Evolutionary conservation across 2,329 filamentous ascomycete species (phyloP).

Genomic region (Sporothrix inflata): DNA sequence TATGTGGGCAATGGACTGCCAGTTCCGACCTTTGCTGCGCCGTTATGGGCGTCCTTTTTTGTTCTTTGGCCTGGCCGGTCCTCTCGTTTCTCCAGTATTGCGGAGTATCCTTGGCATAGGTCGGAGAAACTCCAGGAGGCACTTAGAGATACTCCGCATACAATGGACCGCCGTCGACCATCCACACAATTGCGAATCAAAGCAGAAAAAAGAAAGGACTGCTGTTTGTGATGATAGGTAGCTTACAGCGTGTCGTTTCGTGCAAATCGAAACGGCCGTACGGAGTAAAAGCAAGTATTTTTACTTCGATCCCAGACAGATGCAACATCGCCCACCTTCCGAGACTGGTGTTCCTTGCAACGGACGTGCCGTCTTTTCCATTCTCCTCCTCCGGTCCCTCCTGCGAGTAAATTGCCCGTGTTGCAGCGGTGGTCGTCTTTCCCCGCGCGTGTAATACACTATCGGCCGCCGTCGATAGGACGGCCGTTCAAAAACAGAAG

Average conservation of each 20-base stretch:
- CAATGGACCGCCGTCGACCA: neutral
- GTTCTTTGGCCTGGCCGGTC: neutral
- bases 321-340: neutral
- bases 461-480: neutral
- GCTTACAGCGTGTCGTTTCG: neutral
- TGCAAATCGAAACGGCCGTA: neutral
- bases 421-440: neutral
- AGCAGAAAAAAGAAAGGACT: neutral
- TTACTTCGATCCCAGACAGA: neutral
- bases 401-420: neutral
- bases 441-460: slow-evolving; percentile 3
- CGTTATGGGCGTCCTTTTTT: neutral
- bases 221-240: neutral
- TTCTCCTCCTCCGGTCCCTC: neutral
- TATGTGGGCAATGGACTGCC: neutral
- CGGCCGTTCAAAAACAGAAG: neutral
- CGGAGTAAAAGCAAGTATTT: neutral
- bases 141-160: slow-evolving; percentile 6
- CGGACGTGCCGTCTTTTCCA: neutral
- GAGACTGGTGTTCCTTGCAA: neutral
- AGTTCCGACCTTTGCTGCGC: slow-evolving; percentile 9
- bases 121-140: slow-evolving; percentile 12
- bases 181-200: neutral
- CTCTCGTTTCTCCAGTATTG: neutral
- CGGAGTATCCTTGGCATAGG: slow-evolving; percentile 5